Conservation (phyloP, 1,284 basidiomycete genomes). For the Agaricales sp. region DNA sequence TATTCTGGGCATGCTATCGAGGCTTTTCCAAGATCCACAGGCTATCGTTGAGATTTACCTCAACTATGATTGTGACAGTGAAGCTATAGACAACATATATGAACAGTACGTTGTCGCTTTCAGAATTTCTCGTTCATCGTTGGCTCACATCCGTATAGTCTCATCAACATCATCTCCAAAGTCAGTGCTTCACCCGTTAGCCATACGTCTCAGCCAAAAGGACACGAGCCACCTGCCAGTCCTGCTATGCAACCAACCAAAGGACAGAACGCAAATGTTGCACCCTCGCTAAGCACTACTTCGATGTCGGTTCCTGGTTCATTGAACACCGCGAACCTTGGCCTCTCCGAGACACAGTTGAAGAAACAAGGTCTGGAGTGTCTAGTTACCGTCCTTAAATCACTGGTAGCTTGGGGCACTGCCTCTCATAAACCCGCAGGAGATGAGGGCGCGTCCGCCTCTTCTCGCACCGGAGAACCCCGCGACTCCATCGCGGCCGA, state of each 20-base stretch:
- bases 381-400: slow-evolving; percentile 77
- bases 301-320: slow-evolving; percentile 59
- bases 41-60: slow-evolving; percentile 95
- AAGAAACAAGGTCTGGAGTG: slow-evolving; percentile 86
- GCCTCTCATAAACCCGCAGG: slow-evolving; percentile 31
- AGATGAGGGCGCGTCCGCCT: slow-evolving; percentile 32
- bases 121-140: slow-evolving; percentile 3
- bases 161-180: slow-evolving; percentile 93
- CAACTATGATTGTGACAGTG: slow-evolving; percentile 95
- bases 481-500: slow-evolving; percentile 45
- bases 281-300: slow-evolving; percentile 57
- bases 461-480: slow-evolving; percentile 42
- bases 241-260: slow-evolving; percentile 46
- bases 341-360: slow-evolving; percentile 75
- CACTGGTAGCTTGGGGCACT: slow-evolving; percentile 86
- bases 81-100: slow-evolving; percentile 91
- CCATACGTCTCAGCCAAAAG: slow-evolving; percentile 38
- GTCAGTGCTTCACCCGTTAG: slow-evolving; percentile 63
- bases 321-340: slow-evolving; percentile 54
- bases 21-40: slow-evolving; percentile 89
- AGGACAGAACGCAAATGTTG: slow-evolving; percentile 33
- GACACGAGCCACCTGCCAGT: slow-evolving; percentile 42
- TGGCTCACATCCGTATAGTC: slow-evolving; percentile 28
- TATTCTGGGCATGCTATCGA: slow-evolving; percentile 78
- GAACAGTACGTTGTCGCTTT: slow-evolving; percentile 59